Percentiles rank a stretch among this genome's conserved stretches.
phyloP scores from a whole-genome alignment of 257 asterid species.

The Solanum pimpinellifolium region DNA sequence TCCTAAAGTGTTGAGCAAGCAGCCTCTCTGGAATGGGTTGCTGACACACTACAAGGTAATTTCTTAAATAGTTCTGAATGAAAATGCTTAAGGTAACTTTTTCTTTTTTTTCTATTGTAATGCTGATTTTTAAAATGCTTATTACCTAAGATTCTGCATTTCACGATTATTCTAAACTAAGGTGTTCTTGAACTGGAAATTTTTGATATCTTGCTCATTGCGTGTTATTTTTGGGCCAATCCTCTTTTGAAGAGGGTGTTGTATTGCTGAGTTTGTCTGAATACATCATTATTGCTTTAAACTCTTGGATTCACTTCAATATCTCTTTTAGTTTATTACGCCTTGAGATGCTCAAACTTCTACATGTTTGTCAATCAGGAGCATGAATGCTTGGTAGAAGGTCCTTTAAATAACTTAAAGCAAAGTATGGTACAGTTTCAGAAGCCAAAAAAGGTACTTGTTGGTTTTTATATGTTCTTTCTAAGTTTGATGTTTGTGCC shows the following conservation, averaged over 20 bases:
- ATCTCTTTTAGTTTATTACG: not conserved
- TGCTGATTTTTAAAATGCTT: not conserved
- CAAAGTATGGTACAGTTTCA: slow-evolving; percentile 99
- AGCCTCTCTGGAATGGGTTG: slow-evolving; percentile 91
- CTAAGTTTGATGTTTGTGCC: not conserved
- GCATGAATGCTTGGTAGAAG: slow-evolving; percentile 98
- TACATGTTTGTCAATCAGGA: slow-evolving; percentile 34
- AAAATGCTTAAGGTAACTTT: not conserved
- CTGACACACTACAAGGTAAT: slow-evolving; percentile 91
- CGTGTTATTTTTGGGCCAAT: not conserved
- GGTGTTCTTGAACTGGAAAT: not conserved
- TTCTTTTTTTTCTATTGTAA: not conserved
- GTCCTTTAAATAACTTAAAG: slow-evolving; percentile 90
- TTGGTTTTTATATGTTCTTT: not conserved
- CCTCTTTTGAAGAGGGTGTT: not conserved
- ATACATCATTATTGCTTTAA: not conserved
- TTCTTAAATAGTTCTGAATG: not conserved
- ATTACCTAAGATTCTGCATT: not conserved
- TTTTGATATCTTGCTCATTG: not conserved
- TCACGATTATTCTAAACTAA: not conserved
- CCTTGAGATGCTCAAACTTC: slow-evolving; percentile 1
- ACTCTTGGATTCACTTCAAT: not conserved
- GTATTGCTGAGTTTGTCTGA: not conserved
- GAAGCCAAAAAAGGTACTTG: slow-evolving; percentile 84
- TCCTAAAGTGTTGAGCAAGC: slow-evolving; percentile 96